Conservation (phyloP, 805 yeast genomes). For the Ogataea trehaloabstinens region DNA sequence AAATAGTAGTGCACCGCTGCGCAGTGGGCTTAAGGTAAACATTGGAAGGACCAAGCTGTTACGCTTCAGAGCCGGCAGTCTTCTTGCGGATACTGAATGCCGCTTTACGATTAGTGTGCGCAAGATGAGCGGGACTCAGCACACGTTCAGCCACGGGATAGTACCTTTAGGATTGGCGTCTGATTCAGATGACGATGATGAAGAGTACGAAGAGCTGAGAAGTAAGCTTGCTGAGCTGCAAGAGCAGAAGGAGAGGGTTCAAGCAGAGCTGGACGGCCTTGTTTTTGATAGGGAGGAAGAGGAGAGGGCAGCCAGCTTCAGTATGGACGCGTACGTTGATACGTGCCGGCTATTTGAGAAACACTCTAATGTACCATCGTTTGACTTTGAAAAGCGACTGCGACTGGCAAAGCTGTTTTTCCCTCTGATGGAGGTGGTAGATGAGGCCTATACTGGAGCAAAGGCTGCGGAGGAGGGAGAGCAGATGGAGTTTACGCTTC, state of each 20-base stretch:
- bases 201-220: slow-evolving; percentile 11
- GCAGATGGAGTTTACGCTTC: slow-evolving; percentile 11
- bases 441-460: slow-evolving; percentile 1
- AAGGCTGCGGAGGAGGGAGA: neutral
- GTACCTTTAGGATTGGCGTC: neutral
- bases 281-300: neutral
- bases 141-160: neutral
- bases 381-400: slow-evolving; percentile 26
- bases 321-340: slow-evolving; percentile 15
- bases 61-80: too few species aligned
- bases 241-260: slow-evolving; percentile 4
- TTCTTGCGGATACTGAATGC: too few species aligned
- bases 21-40: too few species aligned
- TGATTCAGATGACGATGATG: slow-evolving; percentile 9
- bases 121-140: too few species aligned
- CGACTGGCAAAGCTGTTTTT: slow-evolving; percentile 22
- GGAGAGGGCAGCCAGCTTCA: slow-evolving; percentile 9
- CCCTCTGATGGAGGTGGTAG: slow-evolving; percentile 26
- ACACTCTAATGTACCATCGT: slow-evolving; percentile 28
- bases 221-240: slow-evolving; percentile 8
- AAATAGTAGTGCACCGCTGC: neutral
- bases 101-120: too few species aligned
- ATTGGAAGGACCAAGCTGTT: too few species aligned
- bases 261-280: slow-evolving; percentile 4
- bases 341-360: slow-evolving; percentile 15